Percentiles rank a stretch among this genome's conserved stretches.
Evolutionary conservation across 768 basidiomycete species (phyloP).

Genomic region (Suillus subluteus): DNA sequence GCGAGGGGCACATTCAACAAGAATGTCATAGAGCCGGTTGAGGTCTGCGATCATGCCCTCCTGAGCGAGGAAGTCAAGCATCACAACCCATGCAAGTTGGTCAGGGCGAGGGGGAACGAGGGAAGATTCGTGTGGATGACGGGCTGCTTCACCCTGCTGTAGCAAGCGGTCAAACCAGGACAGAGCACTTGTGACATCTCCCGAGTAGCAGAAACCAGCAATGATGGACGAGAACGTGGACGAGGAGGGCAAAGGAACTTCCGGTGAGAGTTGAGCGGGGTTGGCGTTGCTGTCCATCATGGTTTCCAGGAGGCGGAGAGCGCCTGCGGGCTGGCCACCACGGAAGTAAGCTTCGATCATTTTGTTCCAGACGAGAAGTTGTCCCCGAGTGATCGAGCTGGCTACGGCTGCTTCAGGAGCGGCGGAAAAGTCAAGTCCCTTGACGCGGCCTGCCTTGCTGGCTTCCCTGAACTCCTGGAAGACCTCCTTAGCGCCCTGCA

Average conservation of each 20-base stretch:
- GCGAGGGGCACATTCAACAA: conserved; percentile 38
- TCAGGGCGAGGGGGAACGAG: conserved; percentile 55
- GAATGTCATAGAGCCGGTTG: conserved; percentile 53
- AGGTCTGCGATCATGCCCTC: conserved; percentile 52
- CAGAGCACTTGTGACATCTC: conserved; percentile 64
- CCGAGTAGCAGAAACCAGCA: conserved; percentile 58
- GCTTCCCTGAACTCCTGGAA: conserved; percentile 62
- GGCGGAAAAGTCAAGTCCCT: conserved; percentile 23
- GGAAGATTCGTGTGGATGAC: conserved; percentile 46
- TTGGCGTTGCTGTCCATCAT: conserved; percentile 61
- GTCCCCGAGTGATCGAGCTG: conserved; percentile 32
- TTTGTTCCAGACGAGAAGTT: conserved; percentile 66
- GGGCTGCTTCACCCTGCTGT: conserved; percentile 39
- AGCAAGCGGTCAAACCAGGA: conserved; percentile 75
- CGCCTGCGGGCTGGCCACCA: conserved; percentile 62
- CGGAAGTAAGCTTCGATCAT: conserved; percentile 80
- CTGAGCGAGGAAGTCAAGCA: conserved; percentile 59
- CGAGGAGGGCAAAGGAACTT: conserved; percentile 59
- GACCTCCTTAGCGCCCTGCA: conserved; percentile 55
- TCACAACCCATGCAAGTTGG: conserved; percentile 54
- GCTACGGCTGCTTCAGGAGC: conserved; percentile 16
- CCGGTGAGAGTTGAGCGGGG: conserved; percentile 35
- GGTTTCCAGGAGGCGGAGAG: conserved; percentile 64
- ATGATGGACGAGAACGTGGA: conserved; percentile 70
- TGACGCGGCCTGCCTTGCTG: conserved; percentile 41